These are phyloP conservation scores for Colletotrichum filicis DNA, from an alignment of 2,329 filamentous ascomycete genomes.

Conservation along the genomic window DNA sequence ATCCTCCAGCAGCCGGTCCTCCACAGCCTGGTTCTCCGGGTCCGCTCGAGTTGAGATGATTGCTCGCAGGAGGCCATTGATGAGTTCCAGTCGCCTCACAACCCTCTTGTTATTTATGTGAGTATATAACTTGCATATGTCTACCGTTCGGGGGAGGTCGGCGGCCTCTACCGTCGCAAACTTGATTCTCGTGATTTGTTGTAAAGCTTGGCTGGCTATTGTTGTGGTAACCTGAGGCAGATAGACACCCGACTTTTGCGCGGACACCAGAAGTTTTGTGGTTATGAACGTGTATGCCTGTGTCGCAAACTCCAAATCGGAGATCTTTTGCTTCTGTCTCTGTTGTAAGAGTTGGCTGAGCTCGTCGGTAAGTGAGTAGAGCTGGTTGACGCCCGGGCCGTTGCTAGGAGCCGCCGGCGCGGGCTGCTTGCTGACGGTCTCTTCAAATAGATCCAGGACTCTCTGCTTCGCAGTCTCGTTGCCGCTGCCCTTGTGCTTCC, in stretches of 20 bases:
- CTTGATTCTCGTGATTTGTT: constrained; percentile 16
- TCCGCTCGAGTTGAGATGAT: not conserved
- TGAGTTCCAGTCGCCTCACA: constrained; percentile 16
- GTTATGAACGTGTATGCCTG: not conserved
- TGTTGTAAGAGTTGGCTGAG: constrained; percentile 16
- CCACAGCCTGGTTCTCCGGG: not conserved
- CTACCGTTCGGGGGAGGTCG: constrained; percentile 16
- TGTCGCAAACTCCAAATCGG: not conserved
- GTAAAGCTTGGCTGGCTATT: not conserved
- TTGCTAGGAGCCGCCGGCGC: not conserved
- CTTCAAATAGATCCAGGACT: constrained; percentile 35
- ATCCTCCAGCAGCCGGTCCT: constrained; percentile 38
- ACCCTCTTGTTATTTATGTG: constrained; percentile 6
- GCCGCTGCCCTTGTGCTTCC: not conserved
- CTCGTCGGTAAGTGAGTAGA: constrained; percentile 10
- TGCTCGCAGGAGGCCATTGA: constrained; percentile 11
- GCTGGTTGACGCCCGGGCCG: not conserved
- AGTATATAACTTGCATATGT: constrained; percentile 26
- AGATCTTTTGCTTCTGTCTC: not conserved
- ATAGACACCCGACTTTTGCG: not conserved
- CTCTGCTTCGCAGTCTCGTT: constrained; percentile 1
- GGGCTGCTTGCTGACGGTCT: constrained; percentile 24
- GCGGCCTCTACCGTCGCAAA: not conserved
- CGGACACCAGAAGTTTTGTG: constrained; percentile 7
- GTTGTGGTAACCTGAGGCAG: not conserved